Evolutionary conservation across 2,329 filamentous ascomycete species (phyloP), one percentile per base, ranked within the genome.

Genomic region (Didymellaceae sp.): DNA sequence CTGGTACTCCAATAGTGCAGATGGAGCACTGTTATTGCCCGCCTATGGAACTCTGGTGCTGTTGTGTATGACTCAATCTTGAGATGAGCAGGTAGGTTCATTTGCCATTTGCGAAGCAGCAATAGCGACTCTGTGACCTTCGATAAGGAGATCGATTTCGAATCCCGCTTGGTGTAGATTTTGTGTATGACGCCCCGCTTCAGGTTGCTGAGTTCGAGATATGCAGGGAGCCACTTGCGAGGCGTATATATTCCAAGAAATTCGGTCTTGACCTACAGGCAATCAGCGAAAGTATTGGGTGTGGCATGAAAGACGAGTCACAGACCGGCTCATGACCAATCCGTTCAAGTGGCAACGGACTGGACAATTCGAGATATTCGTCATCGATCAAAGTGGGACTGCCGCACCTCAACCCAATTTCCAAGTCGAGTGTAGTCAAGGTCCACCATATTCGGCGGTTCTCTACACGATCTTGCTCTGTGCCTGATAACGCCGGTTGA

Each of bases 401-500:
- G 5, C 71, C 71, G 22, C 69, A 66, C 56, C 70, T 58, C n/a
- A 67, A 66, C 0, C 69, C 69, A 32, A 72, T 59, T 31, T 73
- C 71, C 40, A 70, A 63, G 30, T 73, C 71, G 3, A 73, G 67
- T 1, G 56, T 62, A 34, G 68, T 72, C 8, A 73, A 41, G 7
- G 71, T 71, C 70, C 70, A 73, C 71, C 71, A 73, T 34, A 73
- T 68, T 11, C 71, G 62, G 6, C 71, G 64, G 39, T 70, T 66
- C 26, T 68, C 68, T 28, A 73, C 68, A 21, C 65, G 62, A 22
- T 72, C 69, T 45, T 68, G 52, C 6, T 59, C 47, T 6, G 55
- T 57, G 4, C 60, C 63, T 5, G 61, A 63, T 9, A 63, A 60
- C 0, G 67, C 63, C n/a, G 68, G 25, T 32, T 71, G 66, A 25